Base-by-base conservation (phyloP, 2,329 filamentous ascomycete genomes). In the Colletotrichum destructivum region DNA sequence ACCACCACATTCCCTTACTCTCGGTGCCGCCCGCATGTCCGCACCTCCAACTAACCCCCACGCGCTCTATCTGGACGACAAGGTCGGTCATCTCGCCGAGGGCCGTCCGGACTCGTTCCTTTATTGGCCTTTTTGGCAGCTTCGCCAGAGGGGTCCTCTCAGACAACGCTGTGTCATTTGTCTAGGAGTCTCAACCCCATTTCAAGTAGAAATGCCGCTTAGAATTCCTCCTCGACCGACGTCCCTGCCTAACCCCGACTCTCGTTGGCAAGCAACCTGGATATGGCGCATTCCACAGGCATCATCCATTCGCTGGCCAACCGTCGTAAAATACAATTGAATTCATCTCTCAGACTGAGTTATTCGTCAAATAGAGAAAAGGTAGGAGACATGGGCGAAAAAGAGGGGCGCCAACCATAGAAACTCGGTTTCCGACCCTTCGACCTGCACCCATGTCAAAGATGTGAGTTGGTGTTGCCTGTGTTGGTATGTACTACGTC, bases 301-400 rank as follows among this genome's bases (percentile, higher is more conserved):
- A 13, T 18, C 35, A 26, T 40, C 13, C 44, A 18, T 67, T 35
- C 26, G 40, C 49, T n/a, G 18, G 55, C 15, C 49, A 62, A 68
- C 42, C 31, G 16, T 71, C 56, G 65, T 71, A 71, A 54, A 68
- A 51, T 54, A 71, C 69, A 62, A 38, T 69, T 71, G 69, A 44
- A 71, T 71, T 59, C 69, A 71, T 68, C 64, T 68, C 64, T 68
- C 69, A 69, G 57, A 69, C 51, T 46, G 64, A 62, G 52, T 69
- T 54, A 62, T 62, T 71, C 69, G 15, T 68, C 49, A 55, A 21
- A 40, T 13, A 61, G 9, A 38, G 35, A 38, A 51, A 38, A 38
- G n/a, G 54, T 51, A 62, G 62, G 35, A 68, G 57, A 68, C 55
- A 65, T 69, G 66, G 62, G 42, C 51, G 63, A 51, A 40, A 42